A percentile compares a stretch with the other conserved stretches of the same genome.
Conservation (phyloP, 176 grass and related monocot genomes). For the Aegilops sharonensis region DNA sequence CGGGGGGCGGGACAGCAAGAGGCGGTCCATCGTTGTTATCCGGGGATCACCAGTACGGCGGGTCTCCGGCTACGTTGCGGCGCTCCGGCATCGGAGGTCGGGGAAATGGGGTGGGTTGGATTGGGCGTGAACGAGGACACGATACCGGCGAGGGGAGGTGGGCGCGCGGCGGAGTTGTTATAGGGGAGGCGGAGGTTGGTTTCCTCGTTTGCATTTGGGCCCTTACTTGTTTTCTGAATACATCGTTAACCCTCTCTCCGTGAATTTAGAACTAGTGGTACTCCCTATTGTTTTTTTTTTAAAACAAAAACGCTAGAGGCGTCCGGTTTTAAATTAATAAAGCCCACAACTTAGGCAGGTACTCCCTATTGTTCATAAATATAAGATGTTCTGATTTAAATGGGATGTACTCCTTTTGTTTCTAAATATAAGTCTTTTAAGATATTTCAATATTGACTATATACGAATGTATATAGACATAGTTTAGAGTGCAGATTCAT, state of each 20-base stretch:
- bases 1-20: conserved; percentile 39
- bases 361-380: too few species aligned
- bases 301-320: too few species aligned
- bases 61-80: conserved; percentile 29
- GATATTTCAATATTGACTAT: too few species aligned
- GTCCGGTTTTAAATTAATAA: too few species aligned
- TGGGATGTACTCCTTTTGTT: too few species aligned
- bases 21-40: conserved; percentile 31
- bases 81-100: conserved; percentile 42
- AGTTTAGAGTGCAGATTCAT: too few species aligned
- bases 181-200: conserved; percentile 6
- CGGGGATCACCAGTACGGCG: conserved; percentile 44
- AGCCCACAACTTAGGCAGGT: too few species aligned
- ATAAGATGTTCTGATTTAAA: too few species aligned
- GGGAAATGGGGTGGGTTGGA: background rate
- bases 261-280: too few species aligned
- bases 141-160: conserved; percentile 22
- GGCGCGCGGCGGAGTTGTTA: conserved; percentile 23
- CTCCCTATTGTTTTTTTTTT: too few species aligned
- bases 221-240: background rate
- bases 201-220: background rate
- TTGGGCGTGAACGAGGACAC: conserved; percentile 24
- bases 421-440: too few species aligned
- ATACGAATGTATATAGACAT: too few species aligned
- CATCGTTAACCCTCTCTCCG: background rate